phyloP scores from a whole-genome alignment of 306 rosid species.

The Vigna trinervia region DNA sequence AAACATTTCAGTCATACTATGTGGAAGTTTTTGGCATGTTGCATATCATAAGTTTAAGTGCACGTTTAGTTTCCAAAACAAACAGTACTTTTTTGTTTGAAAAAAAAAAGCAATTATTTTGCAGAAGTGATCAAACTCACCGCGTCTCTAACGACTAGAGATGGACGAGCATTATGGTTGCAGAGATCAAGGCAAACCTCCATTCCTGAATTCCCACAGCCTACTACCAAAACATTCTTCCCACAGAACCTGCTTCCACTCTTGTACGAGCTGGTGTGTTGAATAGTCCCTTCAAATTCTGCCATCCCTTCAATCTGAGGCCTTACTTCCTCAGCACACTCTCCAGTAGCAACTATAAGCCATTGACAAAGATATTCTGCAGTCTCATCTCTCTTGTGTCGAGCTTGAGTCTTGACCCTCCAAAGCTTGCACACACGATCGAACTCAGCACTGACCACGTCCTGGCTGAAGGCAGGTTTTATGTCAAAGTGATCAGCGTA shows the following conservation, averaged over 20 bases:
- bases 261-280: slow-evolving; percentile 77
- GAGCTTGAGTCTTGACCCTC: slow-evolving; percentile 58
- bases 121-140: slow-evolving; percentile 51
- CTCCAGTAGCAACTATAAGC: slow-evolving; percentile 92
- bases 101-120: not conserved
- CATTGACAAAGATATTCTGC: slow-evolving; percentile 63
- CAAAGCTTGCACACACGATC: slow-evolving; percentile 55
- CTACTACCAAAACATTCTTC: slow-evolving; percentile 85
- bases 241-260: slow-evolving; percentile 72
- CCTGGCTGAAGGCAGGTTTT: slow-evolving; percentile 57
- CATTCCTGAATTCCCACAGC: slow-evolving; percentile 99
- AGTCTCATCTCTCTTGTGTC: slow-evolving; percentile 36
- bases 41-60: slow-evolving; percentile 6
- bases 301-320: slow-evolving; percentile 75
- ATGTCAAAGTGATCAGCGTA: slow-evolving; percentile 68
- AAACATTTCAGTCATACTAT: not conserved
- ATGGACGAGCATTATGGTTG: slow-evolving; percentile 78
- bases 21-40: slow-evolving; percentile 10
- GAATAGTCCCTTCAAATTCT: slow-evolving; percentile 64
- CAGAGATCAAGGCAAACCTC: slow-evolving; percentile 92
- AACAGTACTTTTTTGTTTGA: not conserved
- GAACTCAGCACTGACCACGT: slow-evolving; percentile 65
- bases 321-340: slow-evolving; percentile 71
- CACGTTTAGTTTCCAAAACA: not conserved
- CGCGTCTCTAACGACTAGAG: slow-evolving; percentile 80